A percentile compares a stretch with the other conserved stretches of the same genome.
Conservation (phyloP, 75 land plant genomes). For the Pinus tabuliformis region DNA sequence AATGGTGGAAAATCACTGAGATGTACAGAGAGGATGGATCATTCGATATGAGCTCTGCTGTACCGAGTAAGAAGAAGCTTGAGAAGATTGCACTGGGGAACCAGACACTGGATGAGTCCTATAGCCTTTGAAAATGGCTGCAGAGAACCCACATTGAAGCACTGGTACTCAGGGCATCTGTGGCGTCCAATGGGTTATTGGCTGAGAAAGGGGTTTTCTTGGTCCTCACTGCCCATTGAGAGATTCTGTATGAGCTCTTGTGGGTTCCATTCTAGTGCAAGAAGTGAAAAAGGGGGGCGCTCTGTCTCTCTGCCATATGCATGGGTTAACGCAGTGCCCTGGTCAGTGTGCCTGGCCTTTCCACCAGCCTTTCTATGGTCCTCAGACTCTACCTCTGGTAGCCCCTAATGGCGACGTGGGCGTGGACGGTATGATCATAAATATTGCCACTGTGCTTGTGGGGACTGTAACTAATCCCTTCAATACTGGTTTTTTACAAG, state of each 20-base stretch:
- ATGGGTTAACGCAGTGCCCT: constrained; percentile 72
- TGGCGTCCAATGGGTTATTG: not conserved
- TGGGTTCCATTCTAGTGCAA: constrained; percentile 24
- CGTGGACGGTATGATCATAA: constrained; percentile 68
- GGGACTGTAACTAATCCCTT: constrained; percentile 75
- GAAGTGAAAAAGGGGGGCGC: not conserved
- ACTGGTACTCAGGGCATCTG: constrained; percentile 12
- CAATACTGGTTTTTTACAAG: constrained; percentile 63
- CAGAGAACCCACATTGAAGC: constrained; percentile 10
- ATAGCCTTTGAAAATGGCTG: constrained; percentile 19
- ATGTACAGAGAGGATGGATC: not conserved
- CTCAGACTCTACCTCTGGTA: constrained; percentile 51
- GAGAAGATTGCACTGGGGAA: constrained; percentile 4
- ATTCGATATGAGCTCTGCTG: not conserved
- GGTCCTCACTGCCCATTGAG: constrained; percentile 44
- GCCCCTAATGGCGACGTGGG: constrained; percentile 75
- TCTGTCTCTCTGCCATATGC: constrained; percentile 21
- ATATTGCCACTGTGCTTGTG: constrained; percentile 55
- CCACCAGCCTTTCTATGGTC: constrained; percentile 64
- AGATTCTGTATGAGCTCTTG: constrained; percentile 51
- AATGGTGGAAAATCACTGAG: constrained; percentile 16
- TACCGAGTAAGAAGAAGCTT: not conserved
- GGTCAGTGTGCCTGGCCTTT: constrained; percentile 84
- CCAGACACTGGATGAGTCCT: constrained; percentile 12
- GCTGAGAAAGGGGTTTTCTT: constrained; percentile 20